These are phyloP conservation scores for Aspergillus awamori DNA, from an alignment of 2,329 filamentous ascomycete genomes.

Conservation along the genomic window DNA sequence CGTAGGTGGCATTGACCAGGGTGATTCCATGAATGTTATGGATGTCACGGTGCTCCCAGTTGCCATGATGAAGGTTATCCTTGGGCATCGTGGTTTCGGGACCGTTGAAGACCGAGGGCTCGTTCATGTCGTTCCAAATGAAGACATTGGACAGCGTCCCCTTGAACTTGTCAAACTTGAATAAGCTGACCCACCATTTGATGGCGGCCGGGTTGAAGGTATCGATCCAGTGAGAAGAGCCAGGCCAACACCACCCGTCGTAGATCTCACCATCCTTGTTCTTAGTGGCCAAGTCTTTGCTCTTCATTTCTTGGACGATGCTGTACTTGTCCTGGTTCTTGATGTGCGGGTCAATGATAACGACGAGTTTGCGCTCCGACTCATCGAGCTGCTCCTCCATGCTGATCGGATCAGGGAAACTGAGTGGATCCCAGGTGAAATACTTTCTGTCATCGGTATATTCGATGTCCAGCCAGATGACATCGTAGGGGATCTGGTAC, in stretches of 20 bases:
- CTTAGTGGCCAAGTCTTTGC: constrained; percentile 78
- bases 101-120: constrained; percentile 97
- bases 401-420: constrained; percentile 78
- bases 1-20: constrained; percentile 89
- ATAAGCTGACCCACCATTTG: constrained; percentile 88
- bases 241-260: constrained; percentile 99
- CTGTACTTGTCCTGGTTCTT: constrained; percentile 83
- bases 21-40: constrained; percentile 97
- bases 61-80: constrained; percentile 87
- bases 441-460: constrained; percentile 98
- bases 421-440: constrained; percentile 93
- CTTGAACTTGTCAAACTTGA: constrained; percentile 85
- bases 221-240: constrained; percentile 94
- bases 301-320: constrained; percentile 78
- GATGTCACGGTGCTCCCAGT: constrained; percentile 95
- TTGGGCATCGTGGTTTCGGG: constrained; percentile 99
- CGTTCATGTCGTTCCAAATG: constrained; percentile 99
- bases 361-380: constrained; percentile 85
- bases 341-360: constrained; percentile 96
- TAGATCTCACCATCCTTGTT: constrained; percentile 89
- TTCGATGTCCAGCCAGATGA: constrained; percentile 98
- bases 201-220: constrained; percentile 90
- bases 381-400: constrained; percentile 89
- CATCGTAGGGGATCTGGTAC: constrained; percentile 92
- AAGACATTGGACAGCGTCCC: constrained; percentile 84